Evolutionary conservation across 2,329 filamentous ascomycete genomes (phyloP), one percentile per base, ranked within the genome.

Genomic region (Ophiostoma australiae): DNA sequence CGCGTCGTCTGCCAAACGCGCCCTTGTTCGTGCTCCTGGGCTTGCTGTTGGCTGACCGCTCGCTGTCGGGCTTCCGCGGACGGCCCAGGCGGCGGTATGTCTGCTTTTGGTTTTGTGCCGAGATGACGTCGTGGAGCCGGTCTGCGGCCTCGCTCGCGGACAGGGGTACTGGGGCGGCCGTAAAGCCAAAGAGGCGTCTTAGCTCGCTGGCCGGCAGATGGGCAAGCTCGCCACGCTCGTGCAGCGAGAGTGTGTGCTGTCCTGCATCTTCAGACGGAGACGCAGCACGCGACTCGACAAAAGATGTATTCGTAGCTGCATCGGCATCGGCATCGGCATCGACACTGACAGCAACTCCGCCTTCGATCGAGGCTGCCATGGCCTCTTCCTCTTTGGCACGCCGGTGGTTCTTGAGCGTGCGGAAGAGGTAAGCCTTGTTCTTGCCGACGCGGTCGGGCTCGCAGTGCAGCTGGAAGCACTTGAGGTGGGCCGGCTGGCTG

Each of bases 341-440:
- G 13, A 8, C 23, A n/a, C 15, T 11, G 17, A 15, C 44, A 17
- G 6, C 15, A 5, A 17, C 3, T 3, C n/a, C 52, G 23, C 52
- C 35, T n/a, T 67, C 65, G n/a, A 13, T 10, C n/a, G 37, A 23
- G 8, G 37, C 61, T 37, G 31, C 31, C 13, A n/a, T n/a, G 11
- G 44, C 55, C 17, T 67, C 68, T 20, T 65, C 41, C 27, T 63
- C 52, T 33, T 63, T n/a, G 7, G 27, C 39, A 5, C 63, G 67
- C 2, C 37, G 31, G 17, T 61, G 44, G 35, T 72, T 72, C 11
- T 35, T 69, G 11, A 70, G 66, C 23, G 69, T 72, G 44, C 71
- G 71, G 44, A 81, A 83, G 66, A 80, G 79, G 72, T 82, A 83
- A 11, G 80, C 80, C 69, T 79, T 80, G 37, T 80, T 81, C 73